Evolutionary conservation across 306 rosid genomes (phyloP).

Genomic region (Mimosa pudica): DNA sequence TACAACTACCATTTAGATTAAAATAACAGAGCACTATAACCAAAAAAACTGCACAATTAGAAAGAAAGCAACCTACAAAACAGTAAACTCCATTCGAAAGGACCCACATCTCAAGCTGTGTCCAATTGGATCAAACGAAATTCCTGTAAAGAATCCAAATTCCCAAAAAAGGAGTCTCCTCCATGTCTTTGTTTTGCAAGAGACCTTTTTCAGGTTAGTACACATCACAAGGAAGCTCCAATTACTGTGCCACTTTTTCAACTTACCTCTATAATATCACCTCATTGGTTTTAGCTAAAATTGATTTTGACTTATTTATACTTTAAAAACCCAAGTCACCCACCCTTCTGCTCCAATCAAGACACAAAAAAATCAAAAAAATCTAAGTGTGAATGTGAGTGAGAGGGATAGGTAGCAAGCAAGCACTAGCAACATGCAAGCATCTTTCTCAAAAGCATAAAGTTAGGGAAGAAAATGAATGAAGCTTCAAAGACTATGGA

Average conservation of each 20-base stretch:
- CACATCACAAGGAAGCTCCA: conserved; percentile 28
- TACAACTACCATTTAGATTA: not conserved
- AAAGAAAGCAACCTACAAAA: not conserved
- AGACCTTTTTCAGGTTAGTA: conserved; percentile 33
- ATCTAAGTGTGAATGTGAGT: not conserved
- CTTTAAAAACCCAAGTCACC: not conserved
- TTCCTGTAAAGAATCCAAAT: not conserved
- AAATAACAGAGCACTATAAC: not conserved
- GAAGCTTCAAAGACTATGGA: conserved; percentile 46
- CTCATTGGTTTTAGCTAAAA: not conserved
- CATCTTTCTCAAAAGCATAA: conserved; percentile 62
- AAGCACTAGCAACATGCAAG: conserved; percentile 1
- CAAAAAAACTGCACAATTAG: not conserved
- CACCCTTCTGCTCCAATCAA: conserved; percentile 35
- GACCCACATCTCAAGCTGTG: not conserved
- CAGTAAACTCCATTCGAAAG: not conserved
- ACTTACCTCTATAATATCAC: conserved; percentile 24
- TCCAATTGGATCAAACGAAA: not conserved
- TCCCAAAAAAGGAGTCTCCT: not conserved
- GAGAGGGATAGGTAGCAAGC: conserved; percentile 16
- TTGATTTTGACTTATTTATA: conserved; percentile 11
- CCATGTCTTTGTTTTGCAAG: not conserved
- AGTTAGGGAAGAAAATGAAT: conserved; percentile 46
- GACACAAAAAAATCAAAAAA: not conserved
- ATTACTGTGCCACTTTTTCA: conserved; percentile 24